Base-by-base conservation (phyloP, 306 rosid genomes). In the Ochetophila trinervis region DNA sequence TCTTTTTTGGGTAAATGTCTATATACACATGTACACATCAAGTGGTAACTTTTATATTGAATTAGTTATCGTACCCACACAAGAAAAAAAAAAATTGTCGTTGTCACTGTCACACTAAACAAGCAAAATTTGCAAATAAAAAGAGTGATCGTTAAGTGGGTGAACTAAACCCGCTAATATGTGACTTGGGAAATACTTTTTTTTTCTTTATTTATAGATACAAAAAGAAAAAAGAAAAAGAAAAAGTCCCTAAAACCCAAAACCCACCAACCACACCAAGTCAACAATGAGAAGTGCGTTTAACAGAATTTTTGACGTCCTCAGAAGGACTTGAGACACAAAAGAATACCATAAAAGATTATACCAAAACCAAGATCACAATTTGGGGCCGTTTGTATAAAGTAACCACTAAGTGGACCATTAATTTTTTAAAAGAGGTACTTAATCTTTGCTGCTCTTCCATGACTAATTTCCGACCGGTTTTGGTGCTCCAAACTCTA, bases 221-320 rank as follows among this genome's bases (percentile, higher is more conserved):
- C n/a, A n/a, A n/a, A n/a, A n/a, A n/a, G n/a, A n/a, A n/a, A n/a
- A n/a, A n/a, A n/a, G n/a, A n/a, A n/a, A n/a, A n/a, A 49, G 6
- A 14, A 34, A 20, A 64, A 5, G 57, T 47, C 21, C 36, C 11
- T 52, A 32, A 49, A 76, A 66, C 62, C 47, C 35, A 50, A 72
- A 64, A 35, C 42, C 47, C 74, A 85, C 83, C 89, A 67, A 86
- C 88, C 88, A 73, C 98, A 89, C 98, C 86, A 72, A 87, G 83
- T 76, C 57, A 60, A 42, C 53, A 52, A 68, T 74, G 70, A 45
- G 77, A 85, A 84, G 84, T 75, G 79, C 73, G 85, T 80, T 85
- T 82, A 80, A 85, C 86, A 69, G 80, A 86, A 81, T 72, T 81
- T 76, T 34, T 77, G 71, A 71, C 49, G 52, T 76, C 66, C 30